These are phyloP conservation scores for Zygoascus sp. DNA, from an alignment of 1,139 yeast genomes.

Conservation along the genomic window DNA sequence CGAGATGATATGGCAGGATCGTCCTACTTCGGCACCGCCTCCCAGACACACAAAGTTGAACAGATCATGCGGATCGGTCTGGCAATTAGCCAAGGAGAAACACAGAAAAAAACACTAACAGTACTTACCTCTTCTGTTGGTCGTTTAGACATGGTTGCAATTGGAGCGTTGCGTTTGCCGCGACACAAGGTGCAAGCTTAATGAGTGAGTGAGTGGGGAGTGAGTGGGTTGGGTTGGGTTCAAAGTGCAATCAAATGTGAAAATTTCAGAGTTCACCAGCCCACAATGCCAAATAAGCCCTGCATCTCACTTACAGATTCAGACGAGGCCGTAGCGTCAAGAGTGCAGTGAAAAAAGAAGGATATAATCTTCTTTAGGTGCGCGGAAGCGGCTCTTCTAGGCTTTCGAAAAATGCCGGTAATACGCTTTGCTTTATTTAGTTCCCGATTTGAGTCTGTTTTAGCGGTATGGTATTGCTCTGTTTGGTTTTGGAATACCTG, in stretches of 20 bases:
- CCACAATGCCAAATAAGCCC: too few relatives aligned
- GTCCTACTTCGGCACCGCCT: conserved; percentile 98
- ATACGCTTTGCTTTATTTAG: too few relatives aligned
- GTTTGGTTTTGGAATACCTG: too few relatives aligned
- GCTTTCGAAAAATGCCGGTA: too few relatives aligned
- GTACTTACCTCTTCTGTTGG: conserved; percentile 16
- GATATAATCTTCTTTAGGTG: too few relatives aligned
- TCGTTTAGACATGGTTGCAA: conserved; percentile 18
- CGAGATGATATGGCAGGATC: conserved; percentile 89
- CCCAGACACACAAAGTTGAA: conserved; percentile 88
- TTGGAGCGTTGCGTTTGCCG: not conserved
- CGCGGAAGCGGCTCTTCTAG: too few relatives aligned
- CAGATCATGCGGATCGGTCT: conserved; percentile 25
- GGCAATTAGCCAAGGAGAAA: not conserved
- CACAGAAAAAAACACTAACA: not conserved
- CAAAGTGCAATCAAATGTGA: too few relatives aligned
- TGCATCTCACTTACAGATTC: too few relatives aligned
- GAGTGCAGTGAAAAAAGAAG: too few relatives aligned
- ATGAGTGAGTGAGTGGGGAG: not conserved
- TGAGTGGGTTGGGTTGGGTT: not conserved
- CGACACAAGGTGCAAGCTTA: too few relatives aligned
- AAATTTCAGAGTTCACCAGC: too few relatives aligned
- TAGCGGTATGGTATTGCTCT: not conserved
- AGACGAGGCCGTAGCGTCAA: too few relatives aligned
- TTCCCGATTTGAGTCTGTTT: not conserved